These are phyloP conservation scores for Corymbia maculata DNA, from an alignment of 345 rosid genomes.

Conservation along the genomic window DNA sequence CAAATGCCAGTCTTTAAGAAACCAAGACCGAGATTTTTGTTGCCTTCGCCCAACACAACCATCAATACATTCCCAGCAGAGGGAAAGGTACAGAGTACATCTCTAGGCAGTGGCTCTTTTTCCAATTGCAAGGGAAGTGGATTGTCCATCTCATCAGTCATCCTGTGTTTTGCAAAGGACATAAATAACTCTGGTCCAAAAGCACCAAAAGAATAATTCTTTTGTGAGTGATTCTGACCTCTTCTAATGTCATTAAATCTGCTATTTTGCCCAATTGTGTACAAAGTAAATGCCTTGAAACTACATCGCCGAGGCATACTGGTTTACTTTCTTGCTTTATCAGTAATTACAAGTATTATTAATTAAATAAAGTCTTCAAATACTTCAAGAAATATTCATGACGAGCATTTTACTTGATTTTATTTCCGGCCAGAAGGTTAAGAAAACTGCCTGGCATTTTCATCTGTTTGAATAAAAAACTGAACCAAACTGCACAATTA, in stretches of 20 bases:
- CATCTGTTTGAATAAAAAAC: neutral
- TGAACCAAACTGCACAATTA: neutral
- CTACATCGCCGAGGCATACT: neutral
- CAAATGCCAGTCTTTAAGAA: conserved; percentile 45
- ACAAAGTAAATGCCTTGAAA: neutral
- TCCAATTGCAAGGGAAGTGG: conserved; percentile 42
- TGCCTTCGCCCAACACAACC: conserved; percentile 28
- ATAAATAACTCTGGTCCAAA: neutral
- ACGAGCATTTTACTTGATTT: neutral
- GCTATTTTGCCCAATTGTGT: neutral
- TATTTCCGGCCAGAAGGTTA: neutral
- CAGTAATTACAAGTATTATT: neutral
- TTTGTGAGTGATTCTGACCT: neutral
- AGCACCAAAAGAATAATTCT: neutral
- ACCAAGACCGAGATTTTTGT: conserved; percentile 19
- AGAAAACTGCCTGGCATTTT: neutral
- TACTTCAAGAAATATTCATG: neutral
- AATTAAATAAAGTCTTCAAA: neutral
- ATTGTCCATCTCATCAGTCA: conserved; percentile 38
- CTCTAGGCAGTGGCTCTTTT: conserved; percentile 42
- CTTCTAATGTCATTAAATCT: neutral
- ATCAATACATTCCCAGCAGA: conserved; percentile 65
- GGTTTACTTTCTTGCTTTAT: neutral
- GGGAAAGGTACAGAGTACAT: conserved; percentile 50
- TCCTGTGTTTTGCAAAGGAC: conserved; percentile 8